phyloP scores from a whole-genome alignment of 176 grass and related monocot species.

The Cocos nucifera region DNA sequence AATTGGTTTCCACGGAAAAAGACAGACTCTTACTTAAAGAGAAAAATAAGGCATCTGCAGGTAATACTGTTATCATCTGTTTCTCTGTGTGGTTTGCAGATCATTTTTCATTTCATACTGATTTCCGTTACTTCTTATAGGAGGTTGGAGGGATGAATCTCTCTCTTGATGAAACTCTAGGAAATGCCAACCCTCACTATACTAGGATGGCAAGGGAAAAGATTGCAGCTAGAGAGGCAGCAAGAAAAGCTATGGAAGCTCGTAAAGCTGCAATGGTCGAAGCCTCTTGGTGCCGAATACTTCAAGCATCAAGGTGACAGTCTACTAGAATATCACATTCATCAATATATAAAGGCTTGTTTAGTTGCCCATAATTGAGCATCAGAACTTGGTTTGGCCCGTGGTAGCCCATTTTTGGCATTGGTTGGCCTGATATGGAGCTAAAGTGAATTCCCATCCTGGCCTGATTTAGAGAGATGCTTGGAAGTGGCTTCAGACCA shows the following conservation, averaged over 20 bases:
- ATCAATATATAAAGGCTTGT: neutral
- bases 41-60: constrained; percentile 91
- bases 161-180: constrained; percentile 66
- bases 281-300: constrained; percentile 89
- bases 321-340: constrained; percentile 6
- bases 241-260: constrained; percentile 70
- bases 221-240: constrained; percentile 77
- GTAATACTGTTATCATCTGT: constrained; percentile 17
- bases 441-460: no score
- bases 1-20: constrained; percentile 79
- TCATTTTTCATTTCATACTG: constrained; percentile 4
- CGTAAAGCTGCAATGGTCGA: constrained; percentile 89
- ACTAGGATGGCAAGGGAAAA: constrained; percentile 89
- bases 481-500: no score
- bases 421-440: no score
- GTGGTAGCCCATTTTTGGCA: no score
- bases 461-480: no score
- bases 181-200: constrained; percentile 76
- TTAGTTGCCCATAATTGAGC: neutral
- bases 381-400: neutral
- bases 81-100: constrained; percentile 31
- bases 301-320: constrained; percentile 79
- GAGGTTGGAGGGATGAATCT: constrained; percentile 71
- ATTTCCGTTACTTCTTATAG: constrained; percentile 21
- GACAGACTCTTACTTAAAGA: constrained; percentile 75